These are phyloP conservation scores for Beauveria sp. DNA, from an alignment of 2,329 filamentous ascomycete genomes.

Conservation along the genomic window DNA sequence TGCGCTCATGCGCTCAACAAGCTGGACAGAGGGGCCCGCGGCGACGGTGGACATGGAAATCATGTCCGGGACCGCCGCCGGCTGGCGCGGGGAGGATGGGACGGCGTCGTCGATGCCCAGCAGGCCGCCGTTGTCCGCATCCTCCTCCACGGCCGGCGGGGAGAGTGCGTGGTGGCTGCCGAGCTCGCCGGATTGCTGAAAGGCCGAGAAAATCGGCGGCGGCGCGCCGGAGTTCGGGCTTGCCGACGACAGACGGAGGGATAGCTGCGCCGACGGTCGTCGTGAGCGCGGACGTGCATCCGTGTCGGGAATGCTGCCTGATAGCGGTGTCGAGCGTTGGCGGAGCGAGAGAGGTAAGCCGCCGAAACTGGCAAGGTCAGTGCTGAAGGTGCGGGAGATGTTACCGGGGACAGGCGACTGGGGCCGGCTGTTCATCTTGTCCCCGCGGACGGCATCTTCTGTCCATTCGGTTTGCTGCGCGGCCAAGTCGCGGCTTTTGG, in stretches of 20 bases:
- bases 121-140: constrained; percentile 19
- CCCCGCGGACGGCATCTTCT: constrained; percentile 39
- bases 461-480: constrained; percentile 40
- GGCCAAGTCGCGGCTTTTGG: constrained; percentile 22
- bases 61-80: constrained; percentile 70
- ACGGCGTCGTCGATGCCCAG: constrained; percentile 38
- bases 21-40: constrained; percentile 85
- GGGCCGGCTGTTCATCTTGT: constrained; percentile 39
- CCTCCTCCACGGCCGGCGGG: not conserved
- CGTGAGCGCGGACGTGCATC: constrained; percentile 30
- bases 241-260: constrained; percentile 13
- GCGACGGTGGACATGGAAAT: constrained; percentile 83
- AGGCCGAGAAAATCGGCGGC: constrained; percentile 38
- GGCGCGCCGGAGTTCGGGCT: constrained; percentile 33
- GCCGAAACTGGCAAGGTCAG: constrained; percentile 42
- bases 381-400: constrained; percentile 44
- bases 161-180: not conserved
- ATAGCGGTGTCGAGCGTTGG: constrained; percentile 42
- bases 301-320: constrained; percentile 30
- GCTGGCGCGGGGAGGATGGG: constrained; percentile 36
- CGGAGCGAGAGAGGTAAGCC: constrained; percentile 16
- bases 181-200: constrained; percentile 30
- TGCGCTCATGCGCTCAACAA: constrained; percentile 93
- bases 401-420: constrained; percentile 45
- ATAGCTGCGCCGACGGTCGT: constrained; percentile 44